phyloP scores from a whole-genome alignment of 2,329 filamentous ascomycete genomes.

The Paraphaeosphaeria sporulosa region DNA sequence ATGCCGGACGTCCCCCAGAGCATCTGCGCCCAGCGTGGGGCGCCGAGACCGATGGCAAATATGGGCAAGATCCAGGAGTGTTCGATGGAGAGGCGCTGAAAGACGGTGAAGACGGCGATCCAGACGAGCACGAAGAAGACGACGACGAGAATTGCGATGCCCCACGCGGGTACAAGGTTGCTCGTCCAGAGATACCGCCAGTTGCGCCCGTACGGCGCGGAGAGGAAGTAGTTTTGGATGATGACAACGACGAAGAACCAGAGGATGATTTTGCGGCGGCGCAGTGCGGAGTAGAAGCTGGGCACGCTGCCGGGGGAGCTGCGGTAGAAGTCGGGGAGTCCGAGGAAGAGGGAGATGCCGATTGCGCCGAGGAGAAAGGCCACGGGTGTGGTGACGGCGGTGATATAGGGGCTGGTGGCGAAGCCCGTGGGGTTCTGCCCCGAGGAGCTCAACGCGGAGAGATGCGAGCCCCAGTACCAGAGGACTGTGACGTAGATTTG shows the following conservation, averaged over 20 bases:
- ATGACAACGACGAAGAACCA: constrained; percentile 72
- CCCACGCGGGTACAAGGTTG: constrained; percentile 63
- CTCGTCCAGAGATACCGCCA: constrained; percentile 71
- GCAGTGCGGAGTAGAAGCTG: constrained; percentile 69
- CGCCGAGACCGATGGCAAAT: constrained; percentile 71
- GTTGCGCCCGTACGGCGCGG: constrained; percentile 71
- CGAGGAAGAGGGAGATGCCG: constrained; percentile 63
- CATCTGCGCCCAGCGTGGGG: constrained; percentile 72
- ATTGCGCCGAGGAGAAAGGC: constrained; percentile 65
- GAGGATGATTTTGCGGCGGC: constrained; percentile 69
- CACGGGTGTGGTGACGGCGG: constrained; percentile 65
- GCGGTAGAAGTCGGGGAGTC: constrained; percentile 73
- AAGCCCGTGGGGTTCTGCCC: constrained; percentile 48
- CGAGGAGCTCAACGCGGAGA: constrained; percentile 56
- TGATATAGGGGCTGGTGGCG: constrained; percentile 33
- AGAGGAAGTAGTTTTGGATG: constrained; percentile 73
- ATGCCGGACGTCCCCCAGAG: constrained; percentile 70
- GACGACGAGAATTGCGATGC: constrained; percentile 64
- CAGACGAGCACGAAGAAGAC: constrained; percentile 65
- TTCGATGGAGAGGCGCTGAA: constrained; percentile 63
- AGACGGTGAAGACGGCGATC: constrained; percentile 60
- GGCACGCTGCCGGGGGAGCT: constrained; percentile 69
- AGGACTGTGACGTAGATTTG: constrained; percentile 70
- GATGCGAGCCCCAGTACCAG: constrained; percentile 71
- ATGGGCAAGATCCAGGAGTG: constrained; percentile 73